Percentiles rank a stretch among this genome's conserved stretches.
These are phyloP conservation scores for Luzula sylvatica DNA, from an alignment of 176 grass and related monocot species.

Conservation along the genomic window DNA sequence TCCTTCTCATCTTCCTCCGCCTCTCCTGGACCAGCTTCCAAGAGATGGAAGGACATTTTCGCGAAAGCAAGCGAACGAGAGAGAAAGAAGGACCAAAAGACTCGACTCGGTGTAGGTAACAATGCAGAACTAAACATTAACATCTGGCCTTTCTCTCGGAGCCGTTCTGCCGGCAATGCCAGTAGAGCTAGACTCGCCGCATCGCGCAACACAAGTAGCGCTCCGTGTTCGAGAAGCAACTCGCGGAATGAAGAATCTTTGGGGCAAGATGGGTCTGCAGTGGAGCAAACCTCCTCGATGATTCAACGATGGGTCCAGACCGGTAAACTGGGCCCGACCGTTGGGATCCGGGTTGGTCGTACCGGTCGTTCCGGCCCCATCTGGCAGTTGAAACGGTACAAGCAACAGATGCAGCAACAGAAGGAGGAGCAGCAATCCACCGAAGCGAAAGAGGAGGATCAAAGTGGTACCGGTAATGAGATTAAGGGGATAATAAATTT, in stretches of 20 bases:
- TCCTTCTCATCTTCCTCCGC: slow-evolving; percentile 13
- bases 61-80: slow-evolving; percentile 39
- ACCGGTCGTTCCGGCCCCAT: slow-evolving; percentile 40
- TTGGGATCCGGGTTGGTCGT: slow-evolving; percentile 66
- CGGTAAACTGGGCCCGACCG: slow-evolving; percentile 9
- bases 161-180: slow-evolving; percentile 68
- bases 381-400: slow-evolving; percentile 67
- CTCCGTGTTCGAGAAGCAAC: slow-evolving; percentile 93
- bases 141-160: slow-evolving; percentile 90
- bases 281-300: slow-evolving; percentile 17
- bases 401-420: slow-evolving; percentile 22
- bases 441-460: slow-evolving; percentile 33
- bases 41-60: slow-evolving; percentile 72
- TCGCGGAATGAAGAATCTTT: slow-evolving; percentile 62
- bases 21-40: slow-evolving; percentile 20
- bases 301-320: slow-evolving; percentile 40
- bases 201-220: slow-evolving; percentile 55
- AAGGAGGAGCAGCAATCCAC: neutral
- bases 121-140: slow-evolving; percentile 92
- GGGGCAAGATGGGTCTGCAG: neutral
- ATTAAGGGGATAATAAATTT: slow-evolving; percentile 25
- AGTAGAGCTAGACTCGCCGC: slow-evolving; percentile 3
- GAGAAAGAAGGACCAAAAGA: slow-evolving; percentile 33
- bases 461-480: neutral
- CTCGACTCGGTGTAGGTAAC: slow-evolving; percentile 37